These are phyloP conservation scores for Dacryopinax primogenitus DNA, from an alignment of 768 basidiomycete species.

Conservation along the genomic window DNA sequence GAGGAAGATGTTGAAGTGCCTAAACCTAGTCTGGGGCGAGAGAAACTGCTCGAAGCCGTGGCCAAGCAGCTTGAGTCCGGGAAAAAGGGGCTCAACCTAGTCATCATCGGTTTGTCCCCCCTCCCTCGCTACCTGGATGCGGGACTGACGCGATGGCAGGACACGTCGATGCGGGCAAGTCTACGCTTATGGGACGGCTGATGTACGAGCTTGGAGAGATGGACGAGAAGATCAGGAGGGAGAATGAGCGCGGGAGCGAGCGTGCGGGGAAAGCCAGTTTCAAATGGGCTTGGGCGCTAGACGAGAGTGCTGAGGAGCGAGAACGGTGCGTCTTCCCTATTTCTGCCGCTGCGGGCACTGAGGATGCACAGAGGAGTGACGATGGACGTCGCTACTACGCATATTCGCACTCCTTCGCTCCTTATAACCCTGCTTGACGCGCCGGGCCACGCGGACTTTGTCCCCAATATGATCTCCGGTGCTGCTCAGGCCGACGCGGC, in stretches of 20 bases:
- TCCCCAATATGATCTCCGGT: conserved; percentile 99
- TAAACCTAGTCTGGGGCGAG: conserved; percentile 54
- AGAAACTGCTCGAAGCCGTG: conserved; percentile 76
- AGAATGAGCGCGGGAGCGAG: conserved; percentile 79
- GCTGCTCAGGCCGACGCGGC: conserved; percentile 95
- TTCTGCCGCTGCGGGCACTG: conserved; percentile 8
- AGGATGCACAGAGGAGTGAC: conserved; percentile 67
- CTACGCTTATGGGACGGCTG: conserved; percentile 89
- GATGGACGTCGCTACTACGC: conserved; percentile 88
- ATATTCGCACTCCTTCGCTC: conserved; percentile 56
- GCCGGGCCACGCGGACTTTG: conserved; percentile 93
- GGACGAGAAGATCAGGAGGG: conserved; percentile 68
- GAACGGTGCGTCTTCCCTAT: conserved; percentile 48
- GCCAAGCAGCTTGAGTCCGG: conserved; percentile 36
- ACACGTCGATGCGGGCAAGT: conserved; percentile 98
- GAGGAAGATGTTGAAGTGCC: conserved; percentile 42
- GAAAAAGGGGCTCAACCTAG: conserved; percentile 67
- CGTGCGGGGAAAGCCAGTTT: conserved; percentile 91
- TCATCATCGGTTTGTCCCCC: conserved; percentile 65
- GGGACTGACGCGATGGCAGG: conserved; percentile 36
- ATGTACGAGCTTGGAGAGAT: conserved; percentile 83
- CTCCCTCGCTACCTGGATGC: not conserved
- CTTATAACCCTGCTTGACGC: conserved; percentile 91
- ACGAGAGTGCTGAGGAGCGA: conserved; percentile 84
- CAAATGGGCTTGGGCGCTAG: conserved; percentile 95